These are phyloP conservation scores for Eucalyptus shirleyi DNA, from an alignment of 345 rosid species.

Conservation along the genomic window DNA sequence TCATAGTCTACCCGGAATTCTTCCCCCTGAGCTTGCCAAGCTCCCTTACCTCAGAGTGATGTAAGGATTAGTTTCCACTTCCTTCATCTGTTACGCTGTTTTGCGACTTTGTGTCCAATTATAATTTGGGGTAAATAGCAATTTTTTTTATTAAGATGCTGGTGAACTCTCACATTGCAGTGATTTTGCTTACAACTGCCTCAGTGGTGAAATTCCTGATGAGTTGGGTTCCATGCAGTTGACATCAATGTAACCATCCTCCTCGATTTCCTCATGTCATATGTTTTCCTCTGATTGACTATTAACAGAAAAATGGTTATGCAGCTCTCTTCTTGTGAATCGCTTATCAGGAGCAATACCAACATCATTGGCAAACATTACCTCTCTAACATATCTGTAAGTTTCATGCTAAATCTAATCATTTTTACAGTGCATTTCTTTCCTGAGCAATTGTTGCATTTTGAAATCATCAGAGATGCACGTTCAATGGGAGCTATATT, in stretches of 20 bases:
- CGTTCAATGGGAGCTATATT: not conserved
- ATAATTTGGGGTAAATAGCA: not conserved
- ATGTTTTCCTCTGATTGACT: not conserved
- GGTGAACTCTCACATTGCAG: conserved; percentile 1
- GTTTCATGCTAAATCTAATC: not conserved
- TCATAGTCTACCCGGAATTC: conserved; percentile 53
- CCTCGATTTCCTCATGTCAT: not conserved
- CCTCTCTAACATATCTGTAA: conserved; percentile 23
- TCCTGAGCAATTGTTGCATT: not conserved
- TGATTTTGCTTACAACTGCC: conserved; percentile 15
- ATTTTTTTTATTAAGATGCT: not conserved
- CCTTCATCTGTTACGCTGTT: not conserved
- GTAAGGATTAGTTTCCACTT: conserved; percentile 14
- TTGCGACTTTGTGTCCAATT: not conserved
- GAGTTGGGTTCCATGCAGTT: conserved; percentile 27
- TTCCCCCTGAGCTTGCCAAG: conserved; percentile 43
- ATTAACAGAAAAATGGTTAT: not conserved
- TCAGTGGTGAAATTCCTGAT: conserved; percentile 29
- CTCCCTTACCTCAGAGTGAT: conserved; percentile 39
- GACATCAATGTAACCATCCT: conserved; percentile 7
- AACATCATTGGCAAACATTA: conserved; percentile 15
- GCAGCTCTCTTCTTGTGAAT: conserved; percentile 28
- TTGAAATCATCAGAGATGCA: not conserved
- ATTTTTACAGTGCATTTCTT: not conserved
- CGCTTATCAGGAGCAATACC: conserved; percentile 34